phyloP scores from a whole-genome alignment of 192 early-diverging fungal species.

The Coemansia sp. region DNA sequence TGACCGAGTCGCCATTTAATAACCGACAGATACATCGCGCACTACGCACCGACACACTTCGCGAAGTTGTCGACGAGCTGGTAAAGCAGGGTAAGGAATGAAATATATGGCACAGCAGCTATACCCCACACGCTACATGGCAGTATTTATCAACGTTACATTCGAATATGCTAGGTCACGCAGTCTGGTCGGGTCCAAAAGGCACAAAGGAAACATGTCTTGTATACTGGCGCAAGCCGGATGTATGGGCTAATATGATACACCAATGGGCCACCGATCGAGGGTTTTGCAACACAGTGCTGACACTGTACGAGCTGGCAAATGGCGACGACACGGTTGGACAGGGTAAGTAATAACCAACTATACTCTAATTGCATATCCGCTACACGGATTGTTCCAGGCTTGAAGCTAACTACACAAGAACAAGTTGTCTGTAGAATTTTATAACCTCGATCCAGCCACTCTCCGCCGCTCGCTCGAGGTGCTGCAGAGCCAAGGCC shows the following conservation, averaged over 20 bases:
- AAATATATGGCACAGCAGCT: background rate
- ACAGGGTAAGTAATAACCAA: constrained; percentile 53
- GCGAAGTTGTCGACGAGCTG: constrained; percentile 73
- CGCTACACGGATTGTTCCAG: too few relatives aligned
- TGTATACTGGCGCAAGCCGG: constrained; percentile 84
- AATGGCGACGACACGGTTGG: constrained; percentile 79
- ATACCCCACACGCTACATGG: background rate
- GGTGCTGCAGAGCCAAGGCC: constrained; percentile 76
- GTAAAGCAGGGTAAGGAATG: constrained; percentile 55
- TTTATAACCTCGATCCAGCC: constrained; percentile 68
- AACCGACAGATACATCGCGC: constrained; percentile 71
- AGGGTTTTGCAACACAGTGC: constrained; percentile 75
- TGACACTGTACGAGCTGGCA: constrained; percentile 85
- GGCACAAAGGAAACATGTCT: constrained; percentile 57
- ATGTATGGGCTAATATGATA: constrained; percentile 83
- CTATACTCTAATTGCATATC: too few relatives aligned
- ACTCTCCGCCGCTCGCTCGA: constrained; percentile 76
- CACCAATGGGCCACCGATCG: constrained; percentile 76
- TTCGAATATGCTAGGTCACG: constrained; percentile 40
- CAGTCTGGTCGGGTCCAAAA: constrained; percentile 46
- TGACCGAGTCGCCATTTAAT: constrained; percentile 60
- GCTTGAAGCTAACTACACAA: background rate
- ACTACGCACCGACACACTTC: constrained; percentile 59
- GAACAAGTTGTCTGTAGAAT: constrained; percentile 57
- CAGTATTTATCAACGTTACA: background rate